Evolutionary conservation across 805 yeast species (phyloP).

Genomic region (Yarrowia keelungensis): DNA sequence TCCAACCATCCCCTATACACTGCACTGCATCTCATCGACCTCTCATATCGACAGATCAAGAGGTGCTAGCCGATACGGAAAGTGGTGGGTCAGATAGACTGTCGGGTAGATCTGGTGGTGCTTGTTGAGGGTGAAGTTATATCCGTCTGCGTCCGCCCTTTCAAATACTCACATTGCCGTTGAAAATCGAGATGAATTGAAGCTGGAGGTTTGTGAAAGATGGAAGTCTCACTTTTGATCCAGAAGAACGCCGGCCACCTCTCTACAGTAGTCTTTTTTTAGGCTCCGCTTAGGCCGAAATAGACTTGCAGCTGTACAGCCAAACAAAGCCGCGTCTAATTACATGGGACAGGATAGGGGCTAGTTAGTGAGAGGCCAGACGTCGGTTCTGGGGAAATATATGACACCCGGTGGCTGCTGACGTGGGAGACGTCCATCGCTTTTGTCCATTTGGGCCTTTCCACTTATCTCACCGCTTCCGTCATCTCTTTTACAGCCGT

Average conservation of each 20-base stretch:
- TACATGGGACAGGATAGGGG: slow-evolving; percentile 22
- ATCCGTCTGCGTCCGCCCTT: background rate
- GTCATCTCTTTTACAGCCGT: background rate
- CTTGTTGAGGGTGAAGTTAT: no score
- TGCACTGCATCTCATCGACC: background rate
- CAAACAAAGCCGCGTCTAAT: slow-evolving; percentile 36
- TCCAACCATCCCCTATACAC: background rate
- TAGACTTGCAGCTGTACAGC: slow-evolving; percentile 22
- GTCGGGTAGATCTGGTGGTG: no score
- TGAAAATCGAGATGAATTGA: slow-evolving; percentile 22
- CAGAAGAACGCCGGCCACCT: background rate
- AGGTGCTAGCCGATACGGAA: background rate
- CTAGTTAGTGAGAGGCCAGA: background rate
- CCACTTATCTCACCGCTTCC: background rate
- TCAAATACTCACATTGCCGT: slow-evolving; percentile 29
- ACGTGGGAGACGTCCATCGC: background rate
- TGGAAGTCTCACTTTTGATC: slow-evolving; percentile 9
- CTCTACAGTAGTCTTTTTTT: slow-evolving; percentile 9
- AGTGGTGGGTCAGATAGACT: no score
- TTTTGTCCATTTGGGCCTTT: background rate
- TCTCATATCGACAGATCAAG: slow-evolving; percentile 2
- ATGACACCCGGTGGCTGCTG: background rate
- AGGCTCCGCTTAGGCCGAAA: slow-evolving; percentile 9
- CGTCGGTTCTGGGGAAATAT: background rate
- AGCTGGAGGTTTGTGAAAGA: slow-evolving; percentile 20